These are phyloP conservation scores for Rosellinia necatrix DNA, from an alignment of 2,329 filamentous ascomycete species.

Conservation along the genomic window DNA sequence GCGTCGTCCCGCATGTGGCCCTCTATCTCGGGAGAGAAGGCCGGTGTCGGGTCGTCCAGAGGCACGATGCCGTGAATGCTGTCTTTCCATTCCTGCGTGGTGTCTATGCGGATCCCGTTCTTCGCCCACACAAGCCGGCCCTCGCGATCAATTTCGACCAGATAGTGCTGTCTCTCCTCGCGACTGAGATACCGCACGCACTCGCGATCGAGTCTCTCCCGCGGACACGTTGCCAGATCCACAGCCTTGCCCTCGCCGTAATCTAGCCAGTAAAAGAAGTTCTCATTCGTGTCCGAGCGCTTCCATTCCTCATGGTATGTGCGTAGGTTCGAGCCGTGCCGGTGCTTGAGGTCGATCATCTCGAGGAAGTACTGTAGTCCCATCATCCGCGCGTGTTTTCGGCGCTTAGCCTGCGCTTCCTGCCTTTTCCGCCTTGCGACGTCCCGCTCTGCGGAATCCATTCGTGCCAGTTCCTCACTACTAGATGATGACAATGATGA, in stretches of 20 bases:
- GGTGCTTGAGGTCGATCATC: conserved; percentile 85
- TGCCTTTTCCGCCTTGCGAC: conserved; percentile 47
- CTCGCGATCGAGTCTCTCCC: conserved; percentile 76
- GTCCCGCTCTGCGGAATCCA: conserved; percentile 46
- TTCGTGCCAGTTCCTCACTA: conserved; percentile 35
- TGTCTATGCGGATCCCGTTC: conserved; percentile 78
- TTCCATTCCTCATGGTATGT: conserved; percentile 88
- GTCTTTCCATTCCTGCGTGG: conserved; percentile 75
- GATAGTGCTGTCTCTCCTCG: conserved; percentile 80
- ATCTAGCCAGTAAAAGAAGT: conserved; percentile 95
- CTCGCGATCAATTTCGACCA: conserved; percentile 74
- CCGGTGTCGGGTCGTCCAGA: conserved; percentile 62
- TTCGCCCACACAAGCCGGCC: conserved; percentile 87
- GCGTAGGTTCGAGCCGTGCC: conserved; percentile 82
- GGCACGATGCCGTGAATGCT: conserved; percentile 76
- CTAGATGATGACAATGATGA: conserved; percentile 35
- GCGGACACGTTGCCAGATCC: conserved; percentile 72
- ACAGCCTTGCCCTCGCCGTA: conserved; percentile 74
- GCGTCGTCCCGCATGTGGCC: conserved; percentile 32
- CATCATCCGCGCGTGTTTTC: conserved; percentile 76
- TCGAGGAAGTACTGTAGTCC: conserved; percentile 83
- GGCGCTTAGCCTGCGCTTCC: conserved; percentile 60
- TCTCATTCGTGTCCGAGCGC: conserved; percentile 74
- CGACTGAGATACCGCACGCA: conserved; percentile 81
- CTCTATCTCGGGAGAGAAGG: conserved; percentile 48